Percentiles rank a stretch among this genome's conserved stretches.
Conservation (phyloP, 2,329 filamentous ascomycete species). For the Podosphaera aphanis region DNA sequence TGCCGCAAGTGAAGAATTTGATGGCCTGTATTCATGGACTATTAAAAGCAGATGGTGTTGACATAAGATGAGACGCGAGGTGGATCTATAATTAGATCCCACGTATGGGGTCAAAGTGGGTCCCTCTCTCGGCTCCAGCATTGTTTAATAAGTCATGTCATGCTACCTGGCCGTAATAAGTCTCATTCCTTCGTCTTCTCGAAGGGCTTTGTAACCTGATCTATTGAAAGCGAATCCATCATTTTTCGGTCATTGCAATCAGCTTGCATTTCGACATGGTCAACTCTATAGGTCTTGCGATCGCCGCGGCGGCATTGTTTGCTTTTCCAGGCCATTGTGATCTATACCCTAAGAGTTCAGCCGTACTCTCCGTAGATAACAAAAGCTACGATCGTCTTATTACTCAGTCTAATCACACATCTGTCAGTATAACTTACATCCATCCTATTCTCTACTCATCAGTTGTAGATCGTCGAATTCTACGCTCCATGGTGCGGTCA, state of each 20-base stretch:
- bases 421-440: slow-evolving; percentile 30
- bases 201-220: background rate
- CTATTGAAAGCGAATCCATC: background rate
- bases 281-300: slow-evolving; percentile 26
- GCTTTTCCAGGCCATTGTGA: slow-evolving; percentile 41
- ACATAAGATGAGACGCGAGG: background rate
- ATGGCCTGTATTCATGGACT: background rate
- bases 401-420: slow-evolving; percentile 72
- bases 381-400: slow-evolving; percentile 67
- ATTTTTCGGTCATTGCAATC: background rate
- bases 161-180: background rate
- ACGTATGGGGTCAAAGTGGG: background rate
- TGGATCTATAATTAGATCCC: background rate
- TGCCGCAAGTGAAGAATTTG: background rate
- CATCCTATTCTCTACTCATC: slow-evolving; percentile 6
- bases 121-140: background rate
- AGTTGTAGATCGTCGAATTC: slow-evolving; percentile 46
- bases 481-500: slow-evolving; percentile 97
- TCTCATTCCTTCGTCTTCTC: too few relatives aligned
- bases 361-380: slow-evolving; percentile 60
- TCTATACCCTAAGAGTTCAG: slow-evolving; percentile 68
- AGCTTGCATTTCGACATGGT: slow-evolving; percentile 23
- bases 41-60: too few relatives aligned
- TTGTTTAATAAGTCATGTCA: background rate
- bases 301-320: slow-evolving; percentile 36